phyloP scores from a whole-genome alignment of 768 basidiomycete genomes.

The Cystobasidium onofrii region DNA sequence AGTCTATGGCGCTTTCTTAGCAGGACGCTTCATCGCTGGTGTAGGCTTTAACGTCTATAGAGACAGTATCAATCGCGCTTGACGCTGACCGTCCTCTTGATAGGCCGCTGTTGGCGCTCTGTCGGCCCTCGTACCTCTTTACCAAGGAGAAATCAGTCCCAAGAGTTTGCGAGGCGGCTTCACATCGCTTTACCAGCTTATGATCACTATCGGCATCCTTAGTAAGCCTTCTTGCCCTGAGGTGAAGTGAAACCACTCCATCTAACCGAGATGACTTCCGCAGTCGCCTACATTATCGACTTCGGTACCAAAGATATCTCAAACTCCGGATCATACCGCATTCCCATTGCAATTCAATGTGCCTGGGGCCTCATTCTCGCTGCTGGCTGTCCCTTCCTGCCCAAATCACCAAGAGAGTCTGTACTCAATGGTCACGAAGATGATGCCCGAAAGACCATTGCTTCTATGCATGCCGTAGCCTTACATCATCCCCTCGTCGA shows the following conservation, averaged over 20 bases:
- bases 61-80: too few relatives aligned
- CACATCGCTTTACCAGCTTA: constrained; percentile 25
- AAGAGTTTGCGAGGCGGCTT: constrained; percentile 31
- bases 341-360: constrained; percentile 29
- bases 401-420: constrained; percentile 32
- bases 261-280: background rate
- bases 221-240: too few relatives aligned
- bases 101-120: constrained; percentile 31
- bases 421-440: constrained; percentile 22
- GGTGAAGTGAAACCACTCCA: background rate
- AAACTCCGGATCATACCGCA: constrained; percentile 15
- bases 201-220: constrained; percentile 28
- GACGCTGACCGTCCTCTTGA: background rate
- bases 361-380: constrained; percentile 32
- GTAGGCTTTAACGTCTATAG: background rate
- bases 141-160: constrained; percentile 31
- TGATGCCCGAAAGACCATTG: constrained; percentile 15
- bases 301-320: constrained; percentile 3
- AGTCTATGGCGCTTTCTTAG: constrained; percentile 28
- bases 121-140: constrained; percentile 30
- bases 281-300: constrained; percentile 21
- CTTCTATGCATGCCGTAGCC: constrained; percentile 25
- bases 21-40: constrained; percentile 32
- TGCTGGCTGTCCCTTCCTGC: constrained; percentile 34
- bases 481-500: constrained; percentile 27